A percentile compares a stretch with the other conserved stretches of the same genome.
Evolutionary conservation across 768 basidiomycete species (phyloP).

Genomic region (Kwoniella shandongensis): DNA sequence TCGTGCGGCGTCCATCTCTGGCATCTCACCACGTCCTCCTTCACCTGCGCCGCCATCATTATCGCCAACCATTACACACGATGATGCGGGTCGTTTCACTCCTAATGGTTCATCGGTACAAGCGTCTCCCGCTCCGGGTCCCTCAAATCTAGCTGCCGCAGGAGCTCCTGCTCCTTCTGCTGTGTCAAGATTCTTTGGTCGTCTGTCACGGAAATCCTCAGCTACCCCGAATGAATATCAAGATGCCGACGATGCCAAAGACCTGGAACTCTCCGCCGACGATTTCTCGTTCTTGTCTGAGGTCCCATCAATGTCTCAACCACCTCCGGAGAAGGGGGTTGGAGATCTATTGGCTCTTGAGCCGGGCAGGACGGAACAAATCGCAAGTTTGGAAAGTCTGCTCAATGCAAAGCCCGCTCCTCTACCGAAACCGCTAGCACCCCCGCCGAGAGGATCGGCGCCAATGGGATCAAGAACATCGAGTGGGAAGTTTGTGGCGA

Average conservation of each 20-base stretch:
- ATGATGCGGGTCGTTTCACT: conserved; percentile 7
- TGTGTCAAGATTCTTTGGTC: conserved; percentile 77
- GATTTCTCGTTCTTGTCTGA: conserved; percentile 73
- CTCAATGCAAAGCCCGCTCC: conserved; percentile 31
- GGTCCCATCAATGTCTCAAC: conserved; percentile 42
- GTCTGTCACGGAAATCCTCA: conserved; percentile 63
- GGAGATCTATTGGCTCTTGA: conserved; percentile 58
- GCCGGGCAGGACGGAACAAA: conserved; percentile 26
- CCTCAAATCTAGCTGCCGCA: conserved; percentile 3
- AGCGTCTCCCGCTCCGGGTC: conserved; percentile 5
- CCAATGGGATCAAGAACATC: conserved; percentile 3
- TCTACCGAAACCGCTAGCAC: conserved; percentile 43
- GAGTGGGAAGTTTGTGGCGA: conserved; percentile 28
- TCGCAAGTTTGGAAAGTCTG: conserved; percentile 44
- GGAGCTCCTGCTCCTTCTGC: conserved; percentile 59
- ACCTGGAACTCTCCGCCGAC: conserved; percentile 71
- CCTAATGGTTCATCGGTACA: not conserved
- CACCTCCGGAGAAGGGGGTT: conserved; percentile 49
- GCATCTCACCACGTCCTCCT: conserved; percentile 1
- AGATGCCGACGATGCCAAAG: conserved; percentile 56
- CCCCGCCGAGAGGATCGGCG: conserved; percentile 31
- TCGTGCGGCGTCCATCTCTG: conserved; percentile 20
- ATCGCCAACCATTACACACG: conserved; percentile 1
- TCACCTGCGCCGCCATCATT: conserved; percentile 10
- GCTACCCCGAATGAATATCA: conserved; percentile 38